Evolutionary conservation across 1,139 yeast species (phyloP).

Genomic region (Debaryomyces udenii): DNA sequence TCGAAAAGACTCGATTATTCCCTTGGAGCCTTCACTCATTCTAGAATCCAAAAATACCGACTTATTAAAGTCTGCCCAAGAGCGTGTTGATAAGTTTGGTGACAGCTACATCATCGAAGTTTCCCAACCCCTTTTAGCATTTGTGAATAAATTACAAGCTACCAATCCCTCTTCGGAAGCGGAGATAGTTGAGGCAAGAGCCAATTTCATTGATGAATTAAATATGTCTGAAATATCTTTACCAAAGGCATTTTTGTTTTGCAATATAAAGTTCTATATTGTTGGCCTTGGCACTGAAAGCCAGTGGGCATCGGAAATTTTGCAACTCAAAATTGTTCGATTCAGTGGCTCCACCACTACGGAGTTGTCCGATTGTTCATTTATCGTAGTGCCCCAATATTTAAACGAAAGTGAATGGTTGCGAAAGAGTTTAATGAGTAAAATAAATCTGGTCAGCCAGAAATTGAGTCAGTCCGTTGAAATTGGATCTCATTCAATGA

Average conservation of each 20-base stretch:
- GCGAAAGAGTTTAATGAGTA: conserved; percentile 10
- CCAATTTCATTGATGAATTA: conserved; percentile 14
- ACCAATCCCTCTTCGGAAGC: conserved; percentile 12
- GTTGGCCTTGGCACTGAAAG: conserved; percentile 14
- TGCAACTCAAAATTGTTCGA: conserved; percentile 28
- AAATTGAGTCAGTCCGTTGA: conserved; percentile 25
- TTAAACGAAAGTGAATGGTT: conserved; percentile 12
- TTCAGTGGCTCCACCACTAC: conserved; percentile 34
- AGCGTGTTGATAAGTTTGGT: conserved; percentile 52
- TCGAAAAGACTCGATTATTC: conserved; percentile 41
- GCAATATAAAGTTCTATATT: conserved; percentile 27
- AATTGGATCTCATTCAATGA: conserved; percentile 19
- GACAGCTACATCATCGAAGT: conserved; percentile 51
- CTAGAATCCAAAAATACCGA: conserved; percentile 27
- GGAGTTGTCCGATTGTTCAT: conserved; percentile 24
- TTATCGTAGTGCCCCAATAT: conserved; percentile 24
- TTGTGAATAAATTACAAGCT: conserved; percentile 5
- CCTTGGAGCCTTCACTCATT: conserved; percentile 64
- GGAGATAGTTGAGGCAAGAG: conserved; percentile 14
- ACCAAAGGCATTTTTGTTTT: conserved; percentile 27
- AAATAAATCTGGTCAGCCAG: conserved; percentile 19
- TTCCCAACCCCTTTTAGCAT: conserved; percentile 13
- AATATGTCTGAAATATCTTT: conserved; percentile 14
- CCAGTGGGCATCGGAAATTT: conserved; percentile 11
- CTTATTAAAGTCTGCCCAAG: conserved; percentile 15